Conservation (phyloP, 2,329 filamentous ascomycete genomes). For the Aspergillus tanneri region DNA sequence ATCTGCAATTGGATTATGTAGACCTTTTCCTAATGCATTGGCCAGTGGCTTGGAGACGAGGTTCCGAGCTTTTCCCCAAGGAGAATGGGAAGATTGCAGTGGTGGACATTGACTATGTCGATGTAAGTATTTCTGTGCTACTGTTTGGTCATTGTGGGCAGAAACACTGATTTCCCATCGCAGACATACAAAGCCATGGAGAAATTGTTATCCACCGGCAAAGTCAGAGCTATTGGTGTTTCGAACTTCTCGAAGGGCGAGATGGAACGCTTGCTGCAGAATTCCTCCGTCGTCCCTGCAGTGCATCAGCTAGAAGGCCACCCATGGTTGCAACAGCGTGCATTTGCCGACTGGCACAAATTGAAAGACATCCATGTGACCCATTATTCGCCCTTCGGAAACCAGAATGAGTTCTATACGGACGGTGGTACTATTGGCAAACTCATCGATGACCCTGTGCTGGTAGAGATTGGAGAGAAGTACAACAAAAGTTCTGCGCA, state of each 20-base stretch:
- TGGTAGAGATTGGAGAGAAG: conserved; percentile 54
- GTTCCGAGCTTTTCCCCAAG: conserved; percentile 50
- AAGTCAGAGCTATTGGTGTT: conserved; percentile 53
- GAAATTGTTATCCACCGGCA: conserved; percentile 40
- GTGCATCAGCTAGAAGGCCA: conserved; percentile 55
- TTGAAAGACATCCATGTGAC: conserved; percentile 54
- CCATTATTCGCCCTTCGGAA: conserved; percentile 57
- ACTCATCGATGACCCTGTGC: conserved; percentile 52
- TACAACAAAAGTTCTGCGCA: conserved; percentile 53
- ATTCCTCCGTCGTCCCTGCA: conserved; percentile 47
- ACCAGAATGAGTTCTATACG: conserved; percentile 53
- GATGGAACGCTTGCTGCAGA: conserved; percentile 48
- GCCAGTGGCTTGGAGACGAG: conserved; percentile 55
- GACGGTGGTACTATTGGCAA: conserved; percentile 46
- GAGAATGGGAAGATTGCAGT: conserved; percentile 44
- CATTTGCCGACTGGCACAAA: conserved; percentile 52
- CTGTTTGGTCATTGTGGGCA: not conserved
- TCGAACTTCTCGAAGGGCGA: conserved; percentile 53
- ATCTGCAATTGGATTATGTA: conserved; percentile 65
- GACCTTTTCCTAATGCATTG: conserved; percentile 71
- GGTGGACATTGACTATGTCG: conserved; percentile 50
- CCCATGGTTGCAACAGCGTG: conserved; percentile 53
- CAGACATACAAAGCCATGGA: conserved; percentile 55
- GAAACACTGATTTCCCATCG: not conserved
- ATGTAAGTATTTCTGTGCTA: conserved; percentile 32